Conservation (phyloP, 768 basidiomycete genomes). For the Suillus tomentosus region DNA sequence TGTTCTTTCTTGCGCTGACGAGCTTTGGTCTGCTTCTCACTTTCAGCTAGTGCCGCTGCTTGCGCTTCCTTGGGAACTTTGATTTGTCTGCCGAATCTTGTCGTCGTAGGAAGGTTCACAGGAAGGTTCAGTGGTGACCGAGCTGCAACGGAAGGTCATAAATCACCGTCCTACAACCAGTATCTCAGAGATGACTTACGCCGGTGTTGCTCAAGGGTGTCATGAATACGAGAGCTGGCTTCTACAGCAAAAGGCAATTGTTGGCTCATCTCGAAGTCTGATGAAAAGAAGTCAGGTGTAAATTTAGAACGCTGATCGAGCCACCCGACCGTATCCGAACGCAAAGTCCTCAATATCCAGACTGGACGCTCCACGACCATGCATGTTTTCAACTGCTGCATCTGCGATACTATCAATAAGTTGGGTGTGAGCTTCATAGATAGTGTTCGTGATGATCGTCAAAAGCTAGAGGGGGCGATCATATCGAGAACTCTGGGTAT, state of each 20-base stretch:
- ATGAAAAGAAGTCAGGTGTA: background rate
- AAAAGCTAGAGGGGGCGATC: constrained; percentile 21
- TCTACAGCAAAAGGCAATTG: constrained; percentile 32
- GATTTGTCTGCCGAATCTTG: constrained; percentile 27
- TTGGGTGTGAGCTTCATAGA: constrained; percentile 33
- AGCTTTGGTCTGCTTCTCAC: background rate
- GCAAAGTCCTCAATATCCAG: constrained; percentile 29
- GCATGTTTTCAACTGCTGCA: constrained; percentile 30
- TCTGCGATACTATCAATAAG: constrained; percentile 29
- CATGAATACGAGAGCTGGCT: constrained; percentile 26
- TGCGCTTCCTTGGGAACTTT: constrained; percentile 24
- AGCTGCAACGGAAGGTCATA: constrained; percentile 16
- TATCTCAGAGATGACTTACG: constrained; percentile 19
- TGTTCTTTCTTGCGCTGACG: constrained; percentile 8
- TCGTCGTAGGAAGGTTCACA: constrained; percentile 16
- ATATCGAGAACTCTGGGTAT: too few species aligned
- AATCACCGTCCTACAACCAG: constrained; percentile 7
- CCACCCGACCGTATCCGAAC: constrained; percentile 30
- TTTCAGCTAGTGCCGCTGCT: constrained; percentile 13
- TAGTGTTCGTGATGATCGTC: constrained; percentile 32
- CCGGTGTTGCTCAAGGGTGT: constrained; percentile 13
- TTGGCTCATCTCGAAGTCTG: constrained; percentile 34
- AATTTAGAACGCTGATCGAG: background rate
- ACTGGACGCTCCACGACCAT: constrained; percentile 15
- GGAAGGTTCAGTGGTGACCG: constrained; percentile 11